Conservation (phyloP, 441 rosid species). For the Eruca vesicaria region DNA sequence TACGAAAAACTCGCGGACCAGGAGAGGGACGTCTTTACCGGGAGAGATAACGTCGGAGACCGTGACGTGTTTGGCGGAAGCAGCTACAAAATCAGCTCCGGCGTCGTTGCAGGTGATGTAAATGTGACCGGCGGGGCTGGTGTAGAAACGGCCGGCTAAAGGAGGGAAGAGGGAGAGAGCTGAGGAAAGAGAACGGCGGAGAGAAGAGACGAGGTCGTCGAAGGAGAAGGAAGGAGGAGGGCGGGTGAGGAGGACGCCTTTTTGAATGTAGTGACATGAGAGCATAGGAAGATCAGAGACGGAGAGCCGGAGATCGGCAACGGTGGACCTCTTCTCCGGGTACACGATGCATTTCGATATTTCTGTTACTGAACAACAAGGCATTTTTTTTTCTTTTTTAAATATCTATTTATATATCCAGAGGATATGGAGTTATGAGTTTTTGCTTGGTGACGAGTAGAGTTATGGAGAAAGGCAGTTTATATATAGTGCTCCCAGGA, state of each 20-base stretch:
- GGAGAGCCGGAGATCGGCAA: constrained; percentile 76
- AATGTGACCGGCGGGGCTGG: constrained; percentile 60
- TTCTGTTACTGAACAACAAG: constrained; percentile 44
- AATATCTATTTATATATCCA: too few species aligned
- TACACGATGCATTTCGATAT: constrained; percentile 59
- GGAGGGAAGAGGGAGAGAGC: constrained; percentile 77
- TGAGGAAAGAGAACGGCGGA: constrained; percentile 62
- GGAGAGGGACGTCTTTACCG: constrained; percentile 54
- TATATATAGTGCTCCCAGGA: neutral
- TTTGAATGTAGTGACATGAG: constrained; percentile 93
- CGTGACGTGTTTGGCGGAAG: constrained; percentile 47
- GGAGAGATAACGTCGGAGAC: constrained; percentile 47
- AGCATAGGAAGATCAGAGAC: constrained; percentile 98
- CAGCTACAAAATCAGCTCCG: constrained; percentile 67
- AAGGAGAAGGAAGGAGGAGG: constrained; percentile 55
- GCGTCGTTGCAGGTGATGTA: constrained; percentile 70
- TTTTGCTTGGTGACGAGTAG: neutral
- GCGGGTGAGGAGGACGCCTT: constrained; percentile 68
- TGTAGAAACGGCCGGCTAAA: constrained; percentile 77
- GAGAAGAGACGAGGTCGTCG: constrained; percentile 45
- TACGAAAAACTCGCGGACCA: constrained; percentile 65
- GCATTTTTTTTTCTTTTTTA: constrained; percentile 40
- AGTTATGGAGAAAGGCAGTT: neutral
- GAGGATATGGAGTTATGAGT: too few species aligned
- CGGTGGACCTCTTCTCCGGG: constrained; percentile 49